phyloP scores from a whole-genome alignment of 371 early-diverging fungal genomes.

The Batrachochytrium dendrobatidis region DNA sequence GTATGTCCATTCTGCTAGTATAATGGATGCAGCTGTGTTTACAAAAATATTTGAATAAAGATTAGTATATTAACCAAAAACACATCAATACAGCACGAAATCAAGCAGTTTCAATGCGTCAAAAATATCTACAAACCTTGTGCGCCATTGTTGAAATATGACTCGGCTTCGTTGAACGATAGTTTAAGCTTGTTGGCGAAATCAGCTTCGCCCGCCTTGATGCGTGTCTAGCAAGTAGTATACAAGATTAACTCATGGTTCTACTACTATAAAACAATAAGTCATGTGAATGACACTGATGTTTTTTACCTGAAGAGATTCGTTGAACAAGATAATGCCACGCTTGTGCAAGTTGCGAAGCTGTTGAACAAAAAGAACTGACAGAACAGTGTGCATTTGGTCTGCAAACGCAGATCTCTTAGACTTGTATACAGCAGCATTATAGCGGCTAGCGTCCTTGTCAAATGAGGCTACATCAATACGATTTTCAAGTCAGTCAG shows the following conservation, averaged over 20 bases:
- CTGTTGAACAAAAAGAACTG: constrained; percentile 75
- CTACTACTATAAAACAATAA: too few species aligned
- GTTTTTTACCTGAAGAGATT: constrained; percentile 31
- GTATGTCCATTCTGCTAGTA: constrained; percentile 73
- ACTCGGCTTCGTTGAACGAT: constrained; percentile 40
- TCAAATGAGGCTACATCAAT: constrained; percentile 55
- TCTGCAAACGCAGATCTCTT: constrained; percentile 73
- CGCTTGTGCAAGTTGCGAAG: constrained; percentile 75
- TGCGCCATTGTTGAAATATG: background rate
- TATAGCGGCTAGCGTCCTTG: constrained; percentile 83
- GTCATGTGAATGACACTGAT: background rate
- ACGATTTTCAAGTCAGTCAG: background rate
- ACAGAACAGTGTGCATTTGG: constrained; percentile 68
- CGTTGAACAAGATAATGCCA: constrained; percentile 56
- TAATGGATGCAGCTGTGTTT: constrained; percentile 35
- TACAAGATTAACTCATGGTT: too few species aligned
- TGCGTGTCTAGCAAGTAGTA: constrained; percentile 26
- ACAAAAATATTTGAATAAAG: too few species aligned
- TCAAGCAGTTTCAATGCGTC: too few species aligned
- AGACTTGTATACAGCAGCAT: constrained; percentile 76
- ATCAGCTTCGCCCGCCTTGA: constrained; percentile 15
- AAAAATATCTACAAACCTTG: too few species aligned
- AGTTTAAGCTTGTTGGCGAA: constrained; percentile 46
- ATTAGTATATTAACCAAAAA: constrained; percentile 5
- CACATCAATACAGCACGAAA: constrained; percentile 24